Evolutionary conservation across 768 basidiomycete species (phyloP).

Genomic region (Phaffia tasmanica): DNA sequence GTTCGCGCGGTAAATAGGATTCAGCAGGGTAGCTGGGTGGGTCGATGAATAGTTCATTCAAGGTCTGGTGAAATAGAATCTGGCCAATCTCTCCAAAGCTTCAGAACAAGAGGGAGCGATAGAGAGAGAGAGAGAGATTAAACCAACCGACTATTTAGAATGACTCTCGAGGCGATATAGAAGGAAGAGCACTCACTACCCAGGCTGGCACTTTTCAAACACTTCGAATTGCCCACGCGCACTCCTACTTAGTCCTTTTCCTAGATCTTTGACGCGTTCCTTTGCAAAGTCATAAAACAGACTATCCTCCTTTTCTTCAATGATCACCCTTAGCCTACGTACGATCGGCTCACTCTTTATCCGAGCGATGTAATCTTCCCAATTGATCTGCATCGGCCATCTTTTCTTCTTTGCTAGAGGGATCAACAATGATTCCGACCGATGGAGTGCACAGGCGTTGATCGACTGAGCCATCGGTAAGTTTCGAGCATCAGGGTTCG

Average conservation of each 20-base stretch:
- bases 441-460: slow-evolving; percentile 19
- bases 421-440: slow-evolving; percentile 8
- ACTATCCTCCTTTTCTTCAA: slow-evolving; percentile 7
- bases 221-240: slow-evolving; percentile 20
- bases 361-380: neutral
- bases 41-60: neutral
- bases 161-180: neutral
- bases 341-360: slow-evolving; percentile 1
- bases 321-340: neutral
- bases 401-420: slow-evolving; percentile 5
- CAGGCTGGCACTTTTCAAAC: slow-evolving; percentile 15
- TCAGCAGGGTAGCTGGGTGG: neutral
- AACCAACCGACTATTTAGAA: too few relatives aligned
- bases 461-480: slow-evolving; percentile 14
- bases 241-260: slow-evolving; percentile 4
- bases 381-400: slow-evolving; percentile 13
- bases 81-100: slow-evolving; percentile 26
- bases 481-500: slow-evolving; percentile 17
- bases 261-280: slow-evolving; percentile 6
- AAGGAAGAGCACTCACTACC: slow-evolving; percentile 19
- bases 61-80: slow-evolving; percentile 18
- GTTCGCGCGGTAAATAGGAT: neutral
- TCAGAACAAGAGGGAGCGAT: neutral
- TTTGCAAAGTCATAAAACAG: slow-evolving; percentile 13
- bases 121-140: neutral